A percentile compares a stretch with the other conserved stretches of the same genome.
Evolutionary conservation across 768 basidiomycete species (phyloP).

Genomic region (Mycena rebaudengoi): DNA sequence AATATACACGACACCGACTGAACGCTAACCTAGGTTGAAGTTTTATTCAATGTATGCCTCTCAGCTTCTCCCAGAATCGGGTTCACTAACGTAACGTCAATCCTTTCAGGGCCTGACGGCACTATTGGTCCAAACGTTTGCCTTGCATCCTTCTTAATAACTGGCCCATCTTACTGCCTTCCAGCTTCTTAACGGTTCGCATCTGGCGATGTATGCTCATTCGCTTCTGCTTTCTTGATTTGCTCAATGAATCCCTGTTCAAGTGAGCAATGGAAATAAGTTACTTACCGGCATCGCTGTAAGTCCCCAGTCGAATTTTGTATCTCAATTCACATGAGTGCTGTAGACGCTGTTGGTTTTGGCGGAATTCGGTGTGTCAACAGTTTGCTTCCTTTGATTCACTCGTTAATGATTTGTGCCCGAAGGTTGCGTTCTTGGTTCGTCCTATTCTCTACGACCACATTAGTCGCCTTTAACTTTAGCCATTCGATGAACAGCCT

Average conservation of each 20-base stretch:
- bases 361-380: conserved; percentile 48
- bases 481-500: conserved; percentile 37
- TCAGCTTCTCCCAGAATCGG: background rate
- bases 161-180: conserved; percentile 8
- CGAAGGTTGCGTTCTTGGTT: conserved; percentile 32
- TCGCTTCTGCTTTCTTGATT: background rate
- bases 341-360: conserved; percentile 41
- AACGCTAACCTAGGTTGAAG: conserved; percentile 46
- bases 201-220: conserved; percentile 55
- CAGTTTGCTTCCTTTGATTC: background rate
- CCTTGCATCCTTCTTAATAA: background rate
- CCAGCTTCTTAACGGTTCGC: conserved; percentile 53
- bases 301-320: conserved; percentile 19
- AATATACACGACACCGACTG: background rate
- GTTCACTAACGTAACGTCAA: background rate
- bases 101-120: conserved; percentile 51
- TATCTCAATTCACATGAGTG: background rate
- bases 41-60: conserved; percentile 55
- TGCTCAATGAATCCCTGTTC: background rate
- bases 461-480: conserved; percentile 14
- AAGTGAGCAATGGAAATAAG: conserved; percentile 55
- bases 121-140: conserved; percentile 57
- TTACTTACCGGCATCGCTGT: conserved; percentile 45
- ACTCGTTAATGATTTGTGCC: background rate
- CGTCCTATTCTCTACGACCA: conserved; percentile 11